Evolutionary conservation across 805 yeast genomes (phyloP), one percentile per base, ranked within the genome.

Genomic region (Ogataea henricii): DNA sequence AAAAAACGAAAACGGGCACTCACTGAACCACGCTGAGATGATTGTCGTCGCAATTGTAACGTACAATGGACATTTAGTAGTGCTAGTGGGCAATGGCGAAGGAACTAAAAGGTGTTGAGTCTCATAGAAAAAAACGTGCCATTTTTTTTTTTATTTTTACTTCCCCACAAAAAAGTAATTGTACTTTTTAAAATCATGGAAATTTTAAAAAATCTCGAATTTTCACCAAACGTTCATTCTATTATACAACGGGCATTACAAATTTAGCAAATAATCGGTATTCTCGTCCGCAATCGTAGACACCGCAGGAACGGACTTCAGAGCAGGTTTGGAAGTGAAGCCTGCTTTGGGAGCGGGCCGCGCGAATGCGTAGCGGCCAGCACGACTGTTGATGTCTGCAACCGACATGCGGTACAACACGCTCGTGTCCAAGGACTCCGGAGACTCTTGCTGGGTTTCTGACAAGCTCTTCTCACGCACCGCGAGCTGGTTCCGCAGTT

Each of bases 21-120:
- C 45, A 51, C 54, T 55, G 56, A 16, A 55, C 53, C n/a, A 52
- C 51, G 20, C 55, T 52, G 30, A 55, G 36, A 27, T 47, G 50
- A 32, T 41, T 46, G 16, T 45, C 47, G 25, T 53, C 55, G 8
- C 47, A 48, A 14, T 39, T 51, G 40, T 54, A 55, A 22, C 54
- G 39, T 10, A 55, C 59, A 25, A 55, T 33, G 17, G 59, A 55
- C 59, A 55, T 55, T 12, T 27, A 14, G 4, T 27, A 6, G 30
- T n/a, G n/a, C n/a, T n/a, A n/a, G n/a, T n/a, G n/a, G n/a, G n/a
- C n/a, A n/a, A n/a, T n/a, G n/a, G n/a, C n/a, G n/a, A n/a, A n/a
- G n/a, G n/a, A n/a, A n/a, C n/a, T n/a, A n/a, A n/a, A n/a, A n/a
- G n/a, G n/a, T n/a, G n/a, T n/a, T n/a, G n/a, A n/a, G n/a, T n/a